Percentiles rank a stretch among this genome's conserved stretches.
Evolutionary conservation across 805 yeast species (phyloP).

Genomic region (Komagataella mondaviorum): DNA sequence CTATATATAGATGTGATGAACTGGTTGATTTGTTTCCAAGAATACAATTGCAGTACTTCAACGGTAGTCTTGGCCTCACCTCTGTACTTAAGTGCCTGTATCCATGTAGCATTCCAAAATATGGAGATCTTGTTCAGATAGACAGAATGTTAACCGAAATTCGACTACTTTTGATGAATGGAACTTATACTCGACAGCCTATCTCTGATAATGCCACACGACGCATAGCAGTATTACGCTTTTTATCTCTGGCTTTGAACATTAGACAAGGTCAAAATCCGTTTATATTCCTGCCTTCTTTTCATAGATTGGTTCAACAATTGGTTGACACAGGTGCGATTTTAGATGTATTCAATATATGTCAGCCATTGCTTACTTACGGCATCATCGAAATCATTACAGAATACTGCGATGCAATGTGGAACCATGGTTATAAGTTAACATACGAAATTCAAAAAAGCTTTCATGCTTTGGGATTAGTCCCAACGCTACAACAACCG

Average conservation of each 20-base stretch:
- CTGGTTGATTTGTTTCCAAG: constrained; percentile 8
- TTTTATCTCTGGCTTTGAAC: constrained; percentile 21
- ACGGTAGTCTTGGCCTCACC: constrained; percentile 4
- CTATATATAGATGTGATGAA: constrained; percentile 7
- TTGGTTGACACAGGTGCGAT: constrained; percentile 25
- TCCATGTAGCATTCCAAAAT: constrained; percentile 5
- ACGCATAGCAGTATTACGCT: constrained; percentile 14
- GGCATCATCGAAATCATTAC: constrained; percentile 26
- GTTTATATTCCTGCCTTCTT: constrained; percentile 21
- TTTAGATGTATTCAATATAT: constrained; percentile 15
- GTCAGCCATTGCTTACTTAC: constrained; percentile 12
- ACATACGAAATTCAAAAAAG: constrained; percentile 9
- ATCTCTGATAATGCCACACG: constrained; percentile 12
- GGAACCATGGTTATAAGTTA: constrained; percentile 17
- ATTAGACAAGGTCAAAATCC: constrained; percentile 18
- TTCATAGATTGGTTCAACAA: constrained; percentile 23
- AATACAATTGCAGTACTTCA: constrained; percentile 5
- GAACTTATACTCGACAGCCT: constrained; percentile 1
- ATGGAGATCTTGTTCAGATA: constrained; percentile 5
- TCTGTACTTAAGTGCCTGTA: constrained; percentile 9
- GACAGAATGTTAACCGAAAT: constrained; percentile 11
- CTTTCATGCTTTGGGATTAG: constrained; percentile 20
- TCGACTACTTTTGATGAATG: constrained; percentile 8
- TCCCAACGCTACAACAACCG: constrained; percentile 10
- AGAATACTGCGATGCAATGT: constrained; percentile 31